These are phyloP conservation scores for Beauveria sp. DNA, from an alignment of 2,329 filamentous ascomycete species.

Conservation along the genomic window DNA sequence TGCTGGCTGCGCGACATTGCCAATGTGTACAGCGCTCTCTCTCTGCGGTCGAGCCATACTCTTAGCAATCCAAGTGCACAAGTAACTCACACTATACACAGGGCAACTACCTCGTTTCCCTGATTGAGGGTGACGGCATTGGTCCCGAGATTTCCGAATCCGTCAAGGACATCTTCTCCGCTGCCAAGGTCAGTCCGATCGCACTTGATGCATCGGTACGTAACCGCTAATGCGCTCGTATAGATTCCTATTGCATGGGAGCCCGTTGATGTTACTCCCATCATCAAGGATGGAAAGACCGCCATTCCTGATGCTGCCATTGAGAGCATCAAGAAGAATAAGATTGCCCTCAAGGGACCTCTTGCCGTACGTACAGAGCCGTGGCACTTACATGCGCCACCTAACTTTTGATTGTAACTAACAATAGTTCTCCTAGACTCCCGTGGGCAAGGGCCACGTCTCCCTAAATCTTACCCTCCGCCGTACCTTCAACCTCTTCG, in stretches of 20 bases:
- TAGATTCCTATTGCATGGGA: conserved; percentile 94
- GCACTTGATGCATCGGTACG: neutral
- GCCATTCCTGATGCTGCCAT: conserved; percentile 91
- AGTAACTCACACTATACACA: conserved; percentile 29
- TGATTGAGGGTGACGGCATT: conserved; percentile 99
- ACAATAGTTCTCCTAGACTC: conserved; percentile 51
- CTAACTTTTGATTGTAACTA: neutral
- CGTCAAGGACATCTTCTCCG: conserved; percentile 97
- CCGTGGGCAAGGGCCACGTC: conserved; percentile 97
- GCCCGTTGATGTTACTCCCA: conserved; percentile 89
- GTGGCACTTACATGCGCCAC: neutral
- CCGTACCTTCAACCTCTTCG: conserved; percentile 99
- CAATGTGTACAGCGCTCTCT: neutral
- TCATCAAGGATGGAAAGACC: conserved; percentile 90
- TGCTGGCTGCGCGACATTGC: neutral
- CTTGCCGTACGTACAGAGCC: conserved; percentile 62
- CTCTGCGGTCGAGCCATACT: neutral
- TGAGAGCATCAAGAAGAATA: conserved; percentile 87
- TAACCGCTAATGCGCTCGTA: conserved; percentile 17
- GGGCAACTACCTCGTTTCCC: conserved; percentile 91
- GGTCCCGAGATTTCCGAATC: conserved; percentile 96
- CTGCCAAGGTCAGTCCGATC: conserved; percentile 65
- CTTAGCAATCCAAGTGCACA: conserved; percentile 5
- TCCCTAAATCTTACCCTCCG: conserved; percentile 98
- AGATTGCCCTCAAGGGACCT: conserved; percentile 95